phyloP scores from a whole-genome alignment of 371 early-diverging fungal genomes.

The Encephalitozoon cuniculi region DNA sequence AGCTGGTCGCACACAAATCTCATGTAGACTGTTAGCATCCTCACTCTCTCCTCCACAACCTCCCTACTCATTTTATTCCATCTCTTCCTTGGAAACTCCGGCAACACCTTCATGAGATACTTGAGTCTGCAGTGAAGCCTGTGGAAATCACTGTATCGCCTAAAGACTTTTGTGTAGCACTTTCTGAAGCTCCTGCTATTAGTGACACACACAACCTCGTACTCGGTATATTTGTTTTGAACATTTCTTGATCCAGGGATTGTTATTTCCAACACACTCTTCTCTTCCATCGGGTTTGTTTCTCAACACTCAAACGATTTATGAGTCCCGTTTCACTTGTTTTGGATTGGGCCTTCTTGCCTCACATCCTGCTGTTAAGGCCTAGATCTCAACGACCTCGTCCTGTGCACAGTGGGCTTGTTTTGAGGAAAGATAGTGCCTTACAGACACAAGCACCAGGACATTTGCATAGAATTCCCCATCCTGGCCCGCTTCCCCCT shows the following conservation, averaged over 20 bases:
- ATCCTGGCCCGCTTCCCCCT: background rate
- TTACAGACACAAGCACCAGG: background rate
- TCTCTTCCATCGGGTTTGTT: background rate
- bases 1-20: slow-evolving; percentile 19
- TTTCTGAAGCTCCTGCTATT: slow-evolving; percentile 9
- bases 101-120: background rate
- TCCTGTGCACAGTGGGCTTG: background rate
- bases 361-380: background rate
- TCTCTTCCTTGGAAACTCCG: slow-evolving; percentile 15
- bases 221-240: background rate
- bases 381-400: background rate
- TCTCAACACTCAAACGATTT: background rate
- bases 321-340: background rate
- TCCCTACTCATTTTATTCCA: slow-evolving; percentile 1
- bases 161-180: slow-evolving; percentile 2
- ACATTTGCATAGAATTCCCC: background rate
- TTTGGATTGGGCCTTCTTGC: background rate
- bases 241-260: slow-evolving; percentile 15
- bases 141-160: slow-evolving; percentile 23
- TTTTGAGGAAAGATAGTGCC: background rate
- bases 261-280: slow-evolving; percentile 3
- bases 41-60: slow-evolving; percentile 15
- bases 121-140: background rate
- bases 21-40: slow-evolving; percentile 9
- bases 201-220: slow-evolving; percentile 16